A percentile compares a stretch with the other conserved stretches of the same genome.
Evolutionary conservation across 2,329 filamentous ascomycete genomes (phyloP).

Genomic region (Paraconiothyrium sp.): DNA sequence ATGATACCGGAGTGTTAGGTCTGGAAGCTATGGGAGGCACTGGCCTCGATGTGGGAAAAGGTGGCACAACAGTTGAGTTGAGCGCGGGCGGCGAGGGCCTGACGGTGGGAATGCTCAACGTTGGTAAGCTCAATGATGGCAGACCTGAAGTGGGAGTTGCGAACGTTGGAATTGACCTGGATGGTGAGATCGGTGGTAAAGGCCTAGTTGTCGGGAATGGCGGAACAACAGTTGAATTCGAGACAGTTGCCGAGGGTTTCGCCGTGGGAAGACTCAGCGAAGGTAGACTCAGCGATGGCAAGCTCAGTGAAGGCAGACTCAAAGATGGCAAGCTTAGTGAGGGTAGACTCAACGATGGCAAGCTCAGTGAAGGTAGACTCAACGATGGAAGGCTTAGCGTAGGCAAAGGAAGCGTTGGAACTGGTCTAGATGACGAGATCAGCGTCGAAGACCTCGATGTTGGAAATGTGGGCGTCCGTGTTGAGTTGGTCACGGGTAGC

Average conservation of each 20-base stretch:
- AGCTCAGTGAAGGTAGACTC: not conserved
- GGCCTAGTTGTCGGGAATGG: not conserved
- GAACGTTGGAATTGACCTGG: not conserved
- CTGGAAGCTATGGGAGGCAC: not conserved
- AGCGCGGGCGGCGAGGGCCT: too few species aligned
- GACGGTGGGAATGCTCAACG: too few species aligned
- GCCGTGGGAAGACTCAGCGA: not conserved
- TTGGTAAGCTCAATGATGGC: not conserved
- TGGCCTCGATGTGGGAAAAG: not conserved
- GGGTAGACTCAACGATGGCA: not conserved
- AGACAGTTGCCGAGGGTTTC: conserved; percentile 1
- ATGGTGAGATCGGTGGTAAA: not conserved
- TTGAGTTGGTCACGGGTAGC: not conserved
- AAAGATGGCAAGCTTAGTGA: not conserved
- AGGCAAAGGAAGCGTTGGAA: not conserved
- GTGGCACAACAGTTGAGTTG: too few species aligned
- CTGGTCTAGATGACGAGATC: not conserved
- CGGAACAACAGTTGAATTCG: conserved; percentile 1
- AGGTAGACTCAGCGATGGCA: not conserved
- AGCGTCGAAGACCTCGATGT: not conserved
- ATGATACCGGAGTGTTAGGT: not conserved
- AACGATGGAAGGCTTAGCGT: not conserved
- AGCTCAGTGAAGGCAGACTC: not conserved
- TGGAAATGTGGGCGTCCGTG: not conserved
- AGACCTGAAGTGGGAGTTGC: too few species aligned